phyloP scores from a whole-genome alignment of 2,329 filamentous ascomycete genomes.

The Ascochyta clinopodiicola region DNA sequence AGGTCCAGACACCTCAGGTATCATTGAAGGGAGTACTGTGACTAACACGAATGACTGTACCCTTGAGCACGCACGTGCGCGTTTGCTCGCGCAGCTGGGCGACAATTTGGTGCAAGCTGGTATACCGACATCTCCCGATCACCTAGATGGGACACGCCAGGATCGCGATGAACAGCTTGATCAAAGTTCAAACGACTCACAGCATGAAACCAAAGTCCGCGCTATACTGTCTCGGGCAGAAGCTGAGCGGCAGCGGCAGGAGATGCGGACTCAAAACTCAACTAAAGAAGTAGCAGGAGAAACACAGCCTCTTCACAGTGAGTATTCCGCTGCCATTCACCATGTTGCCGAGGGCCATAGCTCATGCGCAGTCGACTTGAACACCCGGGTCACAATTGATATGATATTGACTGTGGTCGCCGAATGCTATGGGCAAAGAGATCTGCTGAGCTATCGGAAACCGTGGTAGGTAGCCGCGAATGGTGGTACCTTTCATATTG shows the following conservation, averaged over 20 bases:
- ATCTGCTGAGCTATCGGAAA: conserved; percentile 78
- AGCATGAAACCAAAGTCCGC: neutral
- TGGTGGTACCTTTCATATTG: neutral
- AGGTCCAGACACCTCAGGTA: neutral
- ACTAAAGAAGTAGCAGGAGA: neutral
- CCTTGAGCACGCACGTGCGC: conserved; percentile 59
- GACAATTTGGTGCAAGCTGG: conserved; percentile 37
- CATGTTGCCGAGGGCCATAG: neutral
- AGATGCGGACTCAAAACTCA: conserved; percentile 18
- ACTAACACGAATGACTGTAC: conserved; percentile 1
- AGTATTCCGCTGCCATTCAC: too few relatives aligned
- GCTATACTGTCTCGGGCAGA: conserved; percentile 24
- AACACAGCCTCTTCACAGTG: neutral
- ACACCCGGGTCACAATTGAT: conserved; percentile 74
- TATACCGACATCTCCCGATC: conserved; percentile 7
- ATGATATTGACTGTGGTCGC: conserved; percentile 90
- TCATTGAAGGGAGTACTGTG: neutral
- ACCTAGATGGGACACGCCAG: neutral
- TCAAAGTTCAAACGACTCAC: neutral
- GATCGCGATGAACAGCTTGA: neutral
- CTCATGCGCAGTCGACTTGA: conserved; percentile 52
- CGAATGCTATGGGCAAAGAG: conserved; percentile 87
- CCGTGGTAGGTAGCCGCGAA: conserved; percentile 22
- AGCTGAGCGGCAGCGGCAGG: conserved; percentile 30
- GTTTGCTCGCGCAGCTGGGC: conserved; percentile 52